A percentile compares a stretch with the other conserved stretches of the same genome.
These are phyloP conservation scores for Thermomucor indicae-seudaticae DNA, from an alignment of 371 early-diverging fungal genomes.

Conservation along the genomic window DNA sequence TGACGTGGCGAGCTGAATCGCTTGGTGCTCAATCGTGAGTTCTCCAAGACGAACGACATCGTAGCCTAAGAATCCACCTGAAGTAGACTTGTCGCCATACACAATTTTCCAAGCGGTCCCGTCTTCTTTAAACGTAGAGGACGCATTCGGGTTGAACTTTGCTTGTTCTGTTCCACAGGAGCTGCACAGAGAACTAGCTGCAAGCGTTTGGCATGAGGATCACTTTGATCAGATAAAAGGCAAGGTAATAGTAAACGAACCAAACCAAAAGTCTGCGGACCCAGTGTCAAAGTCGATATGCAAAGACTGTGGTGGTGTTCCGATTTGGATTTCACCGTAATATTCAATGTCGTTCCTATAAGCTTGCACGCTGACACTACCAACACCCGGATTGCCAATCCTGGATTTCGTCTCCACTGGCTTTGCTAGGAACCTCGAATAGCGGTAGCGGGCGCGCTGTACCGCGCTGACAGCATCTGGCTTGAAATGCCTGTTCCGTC, in stretches of 20 bases:
- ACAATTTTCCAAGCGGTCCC: slow-evolving; percentile 31
- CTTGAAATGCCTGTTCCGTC: slow-evolving; percentile 12
- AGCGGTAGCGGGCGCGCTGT: slow-evolving; percentile 6
- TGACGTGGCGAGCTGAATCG: slow-evolving; percentile 31
- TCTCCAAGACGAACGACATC: slow-evolving; percentile 44
- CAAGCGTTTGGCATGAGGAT: slow-evolving; percentile 15
- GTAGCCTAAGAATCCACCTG: slow-evolving; percentile 32
- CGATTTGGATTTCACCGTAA: slow-evolving; percentile 75
- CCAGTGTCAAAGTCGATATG: slow-evolving; percentile 87
- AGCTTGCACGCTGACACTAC: background rate
- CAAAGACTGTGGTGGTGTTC: slow-evolving; percentile 77
- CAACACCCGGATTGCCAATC: background rate
- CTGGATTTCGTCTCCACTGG: background rate
- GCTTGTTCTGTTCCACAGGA: slow-evolving; percentile 17
- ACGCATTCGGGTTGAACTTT: slow-evolving; percentile 28
- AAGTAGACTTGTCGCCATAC: slow-evolving; percentile 40
- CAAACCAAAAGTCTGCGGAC: slow-evolving; percentile 47
- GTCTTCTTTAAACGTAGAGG: slow-evolving; percentile 32
- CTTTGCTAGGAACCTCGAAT: background rate
- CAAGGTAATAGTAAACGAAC: slow-evolving; percentile 1
- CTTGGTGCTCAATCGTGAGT: slow-evolving; percentile 26
- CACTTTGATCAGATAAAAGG: background rate
- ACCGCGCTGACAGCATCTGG: slow-evolving; percentile 6
- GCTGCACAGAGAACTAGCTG: too few relatives aligned
- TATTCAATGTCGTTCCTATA: slow-evolving; percentile 51